Conservation (phyloP, 164 flowering plant genomes). For the Litsea cubeba region DNA sequence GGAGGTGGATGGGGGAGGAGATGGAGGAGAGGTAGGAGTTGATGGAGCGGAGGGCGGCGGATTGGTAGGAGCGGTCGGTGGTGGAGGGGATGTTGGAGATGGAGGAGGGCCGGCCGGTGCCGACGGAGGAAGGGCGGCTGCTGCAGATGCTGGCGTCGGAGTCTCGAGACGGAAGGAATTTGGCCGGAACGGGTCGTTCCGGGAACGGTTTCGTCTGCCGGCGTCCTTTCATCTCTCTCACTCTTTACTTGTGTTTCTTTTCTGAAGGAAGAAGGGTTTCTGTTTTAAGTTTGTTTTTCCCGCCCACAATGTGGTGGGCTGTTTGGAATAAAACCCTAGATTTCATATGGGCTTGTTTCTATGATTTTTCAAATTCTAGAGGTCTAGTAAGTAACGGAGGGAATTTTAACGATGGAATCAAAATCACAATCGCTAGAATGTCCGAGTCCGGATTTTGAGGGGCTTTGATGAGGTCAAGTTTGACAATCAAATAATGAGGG, state of each 20-base stretch:
- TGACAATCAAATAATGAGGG: no score
- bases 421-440: no score
- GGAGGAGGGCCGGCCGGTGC: slow-evolving; percentile 18
- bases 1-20: slow-evolving; percentile 37
- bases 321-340: no score
- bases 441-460: no score
- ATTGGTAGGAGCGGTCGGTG: slow-evolving; percentile 52
- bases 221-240: slow-evolving; percentile 5
- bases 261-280: no score
- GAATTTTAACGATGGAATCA: no score
- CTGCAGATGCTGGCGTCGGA: slow-evolving; percentile 60
- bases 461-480: no score
- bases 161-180: slow-evolving; percentile 32
- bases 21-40: slow-evolving; percentile 61
- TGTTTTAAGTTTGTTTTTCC: not conserved
- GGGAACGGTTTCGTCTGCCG: slow-evolving; percentile 3
- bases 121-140: slow-evolving; percentile 46
- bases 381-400: no score
- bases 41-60: slow-evolving; percentile 49
- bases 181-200: slow-evolving; percentile 1
- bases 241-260: not conserved
- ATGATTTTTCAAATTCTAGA: no score
- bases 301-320: not conserved
- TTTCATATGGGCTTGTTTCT: no score
- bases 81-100: slow-evolving; percentile 11